Percentiles rank a stretch among this genome's conserved stretches.
phyloP scores from a whole-genome alignment of 768 basidiomycete species.

The Pleurotus sapidus region DNA sequence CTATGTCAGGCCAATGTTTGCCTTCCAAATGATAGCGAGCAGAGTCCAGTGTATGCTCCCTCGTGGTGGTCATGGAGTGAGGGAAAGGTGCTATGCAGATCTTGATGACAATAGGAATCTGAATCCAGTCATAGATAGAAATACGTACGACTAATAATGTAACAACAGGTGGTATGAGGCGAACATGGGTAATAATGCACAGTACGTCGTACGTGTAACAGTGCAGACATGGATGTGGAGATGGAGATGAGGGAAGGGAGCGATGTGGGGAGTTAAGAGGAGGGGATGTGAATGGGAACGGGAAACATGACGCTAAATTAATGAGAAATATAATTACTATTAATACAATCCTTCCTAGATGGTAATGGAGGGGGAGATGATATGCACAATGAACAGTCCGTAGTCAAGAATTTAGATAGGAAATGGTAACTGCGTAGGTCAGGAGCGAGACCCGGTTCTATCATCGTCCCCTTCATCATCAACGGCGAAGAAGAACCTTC shows the following conservation, averaged over 20 bases:
- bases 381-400: not conserved
- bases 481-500: constrained; percentile 18
- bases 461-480: constrained; percentile 17
- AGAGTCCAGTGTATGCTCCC: too few species aligned
- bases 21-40: too few species aligned
- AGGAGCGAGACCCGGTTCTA: not conserved
- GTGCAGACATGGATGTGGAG: constrained; percentile 6
- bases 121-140: too few species aligned
- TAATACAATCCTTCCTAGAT: constrained; percentile 7
- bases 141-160: not conserved
- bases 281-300: not conserved
- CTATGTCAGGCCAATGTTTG: too few species aligned
- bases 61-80: too few species aligned
- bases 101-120: too few species aligned
- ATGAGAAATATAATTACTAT: constrained; percentile 1
- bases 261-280: not conserved
- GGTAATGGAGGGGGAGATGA: not conserved
- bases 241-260: not conserved
- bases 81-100: too few species aligned
- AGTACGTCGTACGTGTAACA: not conserved
- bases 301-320: not conserved
- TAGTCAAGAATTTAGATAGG: not conserved
- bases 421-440: not conserved
- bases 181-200: not conserved
- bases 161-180: not conserved